A percentile compares a stretch with the other conserved stretches of the same genome.
These are phyloP conservation scores for Nakaseomyces nivariensis DNA, from an alignment of 1,139 yeast genomes.

Conservation along the genomic window DNA sequence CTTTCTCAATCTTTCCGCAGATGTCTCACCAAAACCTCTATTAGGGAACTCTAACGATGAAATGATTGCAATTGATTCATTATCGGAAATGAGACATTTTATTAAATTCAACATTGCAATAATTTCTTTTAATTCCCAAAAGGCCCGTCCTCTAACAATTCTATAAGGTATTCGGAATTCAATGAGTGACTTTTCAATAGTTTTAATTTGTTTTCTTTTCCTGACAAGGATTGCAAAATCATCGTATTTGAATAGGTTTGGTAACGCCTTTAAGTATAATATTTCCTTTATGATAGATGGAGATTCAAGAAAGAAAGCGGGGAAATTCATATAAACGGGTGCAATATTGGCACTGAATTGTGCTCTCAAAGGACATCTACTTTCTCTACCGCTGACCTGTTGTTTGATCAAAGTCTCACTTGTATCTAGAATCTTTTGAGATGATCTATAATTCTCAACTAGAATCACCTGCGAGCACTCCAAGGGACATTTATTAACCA, in stretches of 20 bases:
- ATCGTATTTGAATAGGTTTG: slow-evolving; percentile 34
- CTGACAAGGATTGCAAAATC: slow-evolving; percentile 71
- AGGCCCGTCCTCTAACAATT: slow-evolving; percentile 61
- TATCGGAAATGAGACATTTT: slow-evolving; percentile 46
- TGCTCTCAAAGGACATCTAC: slow-evolving; percentile 36
- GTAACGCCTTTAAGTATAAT: slow-evolving; percentile 34
- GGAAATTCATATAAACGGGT: slow-evolving; percentile 39
- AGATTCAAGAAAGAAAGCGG: slow-evolving; percentile 44
- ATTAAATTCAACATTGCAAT: slow-evolving; percentile 52
- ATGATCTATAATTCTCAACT: slow-evolving; percentile 71
- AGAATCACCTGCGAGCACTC: slow-evolving; percentile 37
- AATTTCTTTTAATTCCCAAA: slow-evolving; percentile 74
- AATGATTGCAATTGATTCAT: slow-evolving; percentile 50
- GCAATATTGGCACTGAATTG: slow-evolving; percentile 35
- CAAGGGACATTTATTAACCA: slow-evolving; percentile 41
- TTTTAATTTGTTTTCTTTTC: slow-evolving; percentile 46
- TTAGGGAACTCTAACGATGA: slow-evolving; percentile 53
- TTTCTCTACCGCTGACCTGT: slow-evolving; percentile 39
- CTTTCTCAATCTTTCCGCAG: slow-evolving; percentile 35
- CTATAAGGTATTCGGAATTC: slow-evolving; percentile 49
- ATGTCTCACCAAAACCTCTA: slow-evolving; percentile 61
- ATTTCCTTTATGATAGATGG: slow-evolving; percentile 50
- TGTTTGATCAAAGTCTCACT: slow-evolving; percentile 63
- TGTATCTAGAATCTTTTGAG: slow-evolving; percentile 50
- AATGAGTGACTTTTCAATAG: slow-evolving; percentile 53